phyloP scores from a whole-genome alignment of 768 basidiomycete species.

The Udeniomyces megalosporus region DNA sequence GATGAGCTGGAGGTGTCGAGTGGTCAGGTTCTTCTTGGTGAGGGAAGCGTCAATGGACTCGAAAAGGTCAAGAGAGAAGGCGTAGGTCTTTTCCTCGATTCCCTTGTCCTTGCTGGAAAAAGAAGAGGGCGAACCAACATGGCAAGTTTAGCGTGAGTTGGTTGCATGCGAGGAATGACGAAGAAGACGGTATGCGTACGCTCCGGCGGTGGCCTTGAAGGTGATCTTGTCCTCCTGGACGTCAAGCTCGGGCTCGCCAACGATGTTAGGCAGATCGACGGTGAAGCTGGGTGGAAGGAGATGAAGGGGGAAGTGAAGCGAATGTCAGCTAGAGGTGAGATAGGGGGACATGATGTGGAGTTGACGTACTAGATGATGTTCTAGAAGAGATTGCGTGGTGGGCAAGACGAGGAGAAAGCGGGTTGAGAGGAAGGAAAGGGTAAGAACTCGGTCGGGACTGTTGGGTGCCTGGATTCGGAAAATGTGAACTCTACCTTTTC shows the following conservation, averaged over 20 bases:
- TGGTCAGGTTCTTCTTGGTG: slow-evolving; percentile 44
- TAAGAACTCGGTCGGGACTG: background rate
- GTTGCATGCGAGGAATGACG: no score
- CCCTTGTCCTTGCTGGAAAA: slow-evolving; percentile 27
- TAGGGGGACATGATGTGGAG: background rate
- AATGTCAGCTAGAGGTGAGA: background rate
- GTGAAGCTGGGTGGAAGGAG: slow-evolving; percentile 6
- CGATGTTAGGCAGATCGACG: slow-evolving; percentile 17
- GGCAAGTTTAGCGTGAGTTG: background rate
- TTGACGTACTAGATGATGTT: slow-evolving; percentile 48
- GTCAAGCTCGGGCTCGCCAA: slow-evolving; percentile 27
- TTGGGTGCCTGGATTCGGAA: background rate
- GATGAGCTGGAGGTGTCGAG: slow-evolving; percentile 49
- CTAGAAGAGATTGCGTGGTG: slow-evolving; percentile 31
- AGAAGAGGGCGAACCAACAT: background rate
- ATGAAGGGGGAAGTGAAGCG: no score
- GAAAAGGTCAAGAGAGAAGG: slow-evolving; percentile 59
- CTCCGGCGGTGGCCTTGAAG: slow-evolving; percentile 30
- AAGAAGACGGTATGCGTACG: slow-evolving; percentile 19
- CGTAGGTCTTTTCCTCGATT: slow-evolving; percentile 46
- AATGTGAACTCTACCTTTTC: slow-evolving; percentile 43
- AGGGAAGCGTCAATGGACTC: slow-evolving; percentile 22
- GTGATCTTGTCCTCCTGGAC: slow-evolving; percentile 28
- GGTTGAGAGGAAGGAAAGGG: background rate
- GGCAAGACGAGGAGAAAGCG: no score